Evolutionary conservation across 805 yeast genomes (phyloP).

Genomic region (Lipomyces starkeyi): DNA sequence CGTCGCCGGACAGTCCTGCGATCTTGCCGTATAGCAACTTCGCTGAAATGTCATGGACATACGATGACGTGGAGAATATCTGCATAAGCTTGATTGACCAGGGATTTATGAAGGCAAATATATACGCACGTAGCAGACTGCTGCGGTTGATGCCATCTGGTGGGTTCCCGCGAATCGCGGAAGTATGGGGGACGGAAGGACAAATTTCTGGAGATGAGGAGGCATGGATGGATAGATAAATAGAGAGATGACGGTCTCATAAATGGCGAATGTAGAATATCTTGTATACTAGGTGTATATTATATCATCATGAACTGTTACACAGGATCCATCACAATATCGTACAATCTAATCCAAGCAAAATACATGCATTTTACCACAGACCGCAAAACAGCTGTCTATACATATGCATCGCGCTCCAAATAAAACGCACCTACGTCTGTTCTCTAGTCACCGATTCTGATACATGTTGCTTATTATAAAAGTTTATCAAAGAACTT

Average conservation of each 20-base stretch:
- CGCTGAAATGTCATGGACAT: conserved; percentile 29
- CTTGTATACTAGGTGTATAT: conserved; percentile 1
- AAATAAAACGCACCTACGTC: neutral
- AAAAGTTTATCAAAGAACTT: conserved; percentile 42
- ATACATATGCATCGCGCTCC: neutral
- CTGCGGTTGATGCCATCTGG: conserved; percentile 31
- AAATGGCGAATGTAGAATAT: neutral
- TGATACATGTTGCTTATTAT: neutral
- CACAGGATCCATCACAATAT: neutral
- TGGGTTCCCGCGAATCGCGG: conserved; percentile 24
- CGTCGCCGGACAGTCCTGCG: conserved; percentile 11
- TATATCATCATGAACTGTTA: neutral
- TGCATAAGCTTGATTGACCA: conserved; percentile 45
- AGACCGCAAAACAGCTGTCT: neutral
- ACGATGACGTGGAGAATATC: conserved; percentile 44
- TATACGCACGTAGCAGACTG: conserved; percentile 39
- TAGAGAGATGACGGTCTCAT: neutral
- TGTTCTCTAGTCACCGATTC: neutral
- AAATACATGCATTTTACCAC: neutral
- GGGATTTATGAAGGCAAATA: conserved; percentile 48
- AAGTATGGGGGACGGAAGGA: conserved; percentile 30
- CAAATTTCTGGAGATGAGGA: conserved; percentile 30
- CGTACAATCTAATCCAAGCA: conserved; percentile 2
- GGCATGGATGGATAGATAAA: conserved; percentile 36
- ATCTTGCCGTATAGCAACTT: conserved; percentile 20